These are phyloP conservation scores for Thelephora ganbajun DNA, from an alignment of 768 basidiomycete genomes.

Conservation along the genomic window DNA sequence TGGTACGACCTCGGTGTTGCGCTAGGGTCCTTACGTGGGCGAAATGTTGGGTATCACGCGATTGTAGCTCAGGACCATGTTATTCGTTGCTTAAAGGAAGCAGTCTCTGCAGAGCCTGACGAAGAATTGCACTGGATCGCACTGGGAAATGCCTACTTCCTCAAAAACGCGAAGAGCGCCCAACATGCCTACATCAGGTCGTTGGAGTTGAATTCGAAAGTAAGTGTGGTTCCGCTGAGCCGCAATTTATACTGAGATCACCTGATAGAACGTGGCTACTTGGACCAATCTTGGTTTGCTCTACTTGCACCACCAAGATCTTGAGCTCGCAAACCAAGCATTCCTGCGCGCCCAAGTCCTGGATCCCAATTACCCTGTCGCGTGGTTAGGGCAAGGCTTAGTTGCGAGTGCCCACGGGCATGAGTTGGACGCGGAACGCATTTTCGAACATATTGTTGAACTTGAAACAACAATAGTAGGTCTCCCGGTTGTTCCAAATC, in stretches of 20 bases:
- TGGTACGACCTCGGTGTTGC: slow-evolving; percentile 65
- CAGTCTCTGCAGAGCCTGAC: slow-evolving; percentile 56
- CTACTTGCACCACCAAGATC: slow-evolving; percentile 67
- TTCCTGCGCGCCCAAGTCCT: slow-evolving; percentile 80
- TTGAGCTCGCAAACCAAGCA: slow-evolving; percentile 73
- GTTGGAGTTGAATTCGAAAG: slow-evolving; percentile 77
- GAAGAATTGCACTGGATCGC: slow-evolving; percentile 75
- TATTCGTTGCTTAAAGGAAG: slow-evolving; percentile 45
- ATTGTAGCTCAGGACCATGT: slow-evolving; percentile 27
- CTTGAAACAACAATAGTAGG: slow-evolving; percentile 45
- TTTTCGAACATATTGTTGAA: slow-evolving; percentile 63
- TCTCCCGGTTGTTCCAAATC: slow-evolving; percentile 7
- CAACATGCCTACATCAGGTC: slow-evolving; percentile 91
- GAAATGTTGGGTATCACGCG: slow-evolving; percentile 17
- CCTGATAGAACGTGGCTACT: slow-evolving; percentile 45
- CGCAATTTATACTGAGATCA: slow-evolving; percentile 2
- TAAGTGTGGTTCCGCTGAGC: slow-evolving; percentile 17
- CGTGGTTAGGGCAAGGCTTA: slow-evolving; percentile 86
- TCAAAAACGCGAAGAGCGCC: slow-evolving; percentile 51
- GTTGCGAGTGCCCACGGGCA: slow-evolving; percentile 50
- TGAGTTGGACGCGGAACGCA: slow-evolving; percentile 41
- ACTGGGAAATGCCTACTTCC: slow-evolving; percentile 61
- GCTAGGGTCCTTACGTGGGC: slow-evolving; percentile 34
- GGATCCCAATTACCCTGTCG: slow-evolving; percentile 77
- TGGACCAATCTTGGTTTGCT: slow-evolving; percentile 88